Conservation (phyloP, 2,329 filamentous ascomycete species). For the Aphanocladium album region DNA sequence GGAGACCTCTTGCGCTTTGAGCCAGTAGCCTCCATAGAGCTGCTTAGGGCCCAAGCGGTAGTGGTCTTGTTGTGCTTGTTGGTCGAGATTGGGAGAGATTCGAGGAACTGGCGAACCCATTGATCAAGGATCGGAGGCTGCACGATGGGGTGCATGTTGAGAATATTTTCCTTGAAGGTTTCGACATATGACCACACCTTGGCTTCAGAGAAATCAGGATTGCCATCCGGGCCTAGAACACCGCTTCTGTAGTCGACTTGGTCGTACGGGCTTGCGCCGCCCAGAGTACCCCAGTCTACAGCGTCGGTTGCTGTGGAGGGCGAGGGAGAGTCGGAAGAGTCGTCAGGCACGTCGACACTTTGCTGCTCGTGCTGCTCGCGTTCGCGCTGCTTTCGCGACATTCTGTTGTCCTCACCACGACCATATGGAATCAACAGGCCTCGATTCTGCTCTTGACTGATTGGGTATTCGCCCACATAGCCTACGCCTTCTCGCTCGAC, state of each 20-base stretch:
- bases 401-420: conserved; percentile 67
- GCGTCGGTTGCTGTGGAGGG: conserved; percentile 49
- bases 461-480: conserved; percentile 66
- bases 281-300: conserved; percentile 56
- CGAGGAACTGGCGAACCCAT: conserved; percentile 50
- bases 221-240: conserved; percentile 39
- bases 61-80: conserved; percentile 25
- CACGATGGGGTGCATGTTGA: conserved; percentile 62
- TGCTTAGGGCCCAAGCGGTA: conserved; percentile 29
- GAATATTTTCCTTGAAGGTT: conserved; percentile 56
- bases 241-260: conserved; percentile 34
- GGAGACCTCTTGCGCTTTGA: conserved; percentile 55
- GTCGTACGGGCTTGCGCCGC: conserved; percentile 43
- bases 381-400: conserved; percentile 44
- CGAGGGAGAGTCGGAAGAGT: conserved; percentile 48
- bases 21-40: conserved; percentile 26
- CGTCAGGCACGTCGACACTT: conserved; percentile 38
- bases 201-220: conserved; percentile 48
- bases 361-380: conserved; percentile 29
- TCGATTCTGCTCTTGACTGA: conserved; percentile 67
- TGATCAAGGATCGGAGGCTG: conserved; percentile 47
- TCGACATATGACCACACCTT: conserved; percentile 50
- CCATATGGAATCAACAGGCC: conserved; percentile 73
- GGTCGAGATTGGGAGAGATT: conserved; percentile 34
- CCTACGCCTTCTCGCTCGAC: conserved; percentile 46